Base-by-base conservation (phyloP, 164 flowering plant genomes). In the Vitis labrusca region DNA sequence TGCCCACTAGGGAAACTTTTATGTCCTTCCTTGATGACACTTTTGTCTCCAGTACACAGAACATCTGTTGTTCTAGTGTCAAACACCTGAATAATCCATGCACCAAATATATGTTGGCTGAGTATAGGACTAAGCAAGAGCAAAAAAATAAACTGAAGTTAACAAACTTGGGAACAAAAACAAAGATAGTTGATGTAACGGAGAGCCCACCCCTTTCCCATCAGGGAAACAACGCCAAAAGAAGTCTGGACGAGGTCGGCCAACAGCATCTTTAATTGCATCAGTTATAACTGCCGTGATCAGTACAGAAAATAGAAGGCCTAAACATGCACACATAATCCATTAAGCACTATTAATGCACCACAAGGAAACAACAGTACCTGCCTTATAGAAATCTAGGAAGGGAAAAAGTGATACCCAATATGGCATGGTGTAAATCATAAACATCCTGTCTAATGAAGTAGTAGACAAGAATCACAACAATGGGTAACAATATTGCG, bases 1-100 rank as follows among this genome's bases (percentile, higher is more conserved):
- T 91, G 94, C 15, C 98, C 98, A 73, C 98, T 93, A 6, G 98
- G 98, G 67, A 93, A 93, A 78, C 95, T 91, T 79, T 93, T 93
- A 68, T 93, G 88, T 17, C 98, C 98, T 88, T 93, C 97, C 77
- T 78, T 90, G 30, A 93, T 89, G 66, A 86, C 89, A 69, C 71
- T 63, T 68, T 81, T 74, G 5, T 74, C 77, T 61, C 98, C 98
- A 54, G 80, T 78, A 72, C 98, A 93, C 11, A 80, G 64, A 69
- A 91, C 97, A 67, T 80, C 64, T 62, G 58, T 64, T 27, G 88
- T 86, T 64, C 82, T 67, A 17, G 62, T 9, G 72, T 90, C 83
- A 73, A 76, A 90, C n/a, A 66, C 70, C 91, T 87, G 78, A 14
- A 66, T 11, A 65, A 58, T 63, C 30, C 69, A 72, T 16, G 30